Evolutionary conservation across 495 filamentous ascomycete genomes (phyloP), one percentile per base, ranked within the genome.

Genomic region (Neurospora intermedia): DNA sequence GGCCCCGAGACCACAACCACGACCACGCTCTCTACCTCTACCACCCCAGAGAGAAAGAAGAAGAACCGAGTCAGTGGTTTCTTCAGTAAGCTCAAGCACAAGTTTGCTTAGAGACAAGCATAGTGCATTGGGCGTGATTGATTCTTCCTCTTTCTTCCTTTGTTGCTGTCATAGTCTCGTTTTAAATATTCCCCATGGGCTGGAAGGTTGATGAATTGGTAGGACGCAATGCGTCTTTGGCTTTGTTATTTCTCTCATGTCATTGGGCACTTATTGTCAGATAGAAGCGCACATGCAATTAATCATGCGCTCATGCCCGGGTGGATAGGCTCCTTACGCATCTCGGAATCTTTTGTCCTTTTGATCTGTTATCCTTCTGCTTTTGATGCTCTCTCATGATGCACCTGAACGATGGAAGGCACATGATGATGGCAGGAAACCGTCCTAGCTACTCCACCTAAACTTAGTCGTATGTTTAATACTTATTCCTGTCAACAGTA

Each of bases 51-150:
- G 72, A 83, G 80, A 77, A 86, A 87, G 80, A 88, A 87, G 86
- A 90, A 87, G 84, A 85, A 87, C 80, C 87, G 89, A 78, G 76
- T 89, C 71, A 85, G 80, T 70, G 82, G 85, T 74, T 81, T 91
- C 73, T 86, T 91, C 72, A 84, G 82, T 75, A 87, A 85, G 78
- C 70, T 91, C 66, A 90, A 88, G 84, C 84, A 84, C 70, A 90
- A 85, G 81, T 76, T 90, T 40, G 74, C 78, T 54, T 73, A 80
- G 23, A 41, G 46, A 71, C 74, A 81, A 81, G 77, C 73, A 79
- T 69, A 80, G 80, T 75, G 27, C 27, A 2, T 75, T 31, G 66
- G 54, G 69, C 75, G 75, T 80, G 16, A 41, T 40, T 69, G 73
- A 45, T 70, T 48, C 71, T 2, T 69, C 70, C 69, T 74, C 10